These are phyloP conservation scores for Mitosporidium daphniae DNA, from an alignment of 371 early-diverging fungal species.

Conservation along the genomic window DNA sequence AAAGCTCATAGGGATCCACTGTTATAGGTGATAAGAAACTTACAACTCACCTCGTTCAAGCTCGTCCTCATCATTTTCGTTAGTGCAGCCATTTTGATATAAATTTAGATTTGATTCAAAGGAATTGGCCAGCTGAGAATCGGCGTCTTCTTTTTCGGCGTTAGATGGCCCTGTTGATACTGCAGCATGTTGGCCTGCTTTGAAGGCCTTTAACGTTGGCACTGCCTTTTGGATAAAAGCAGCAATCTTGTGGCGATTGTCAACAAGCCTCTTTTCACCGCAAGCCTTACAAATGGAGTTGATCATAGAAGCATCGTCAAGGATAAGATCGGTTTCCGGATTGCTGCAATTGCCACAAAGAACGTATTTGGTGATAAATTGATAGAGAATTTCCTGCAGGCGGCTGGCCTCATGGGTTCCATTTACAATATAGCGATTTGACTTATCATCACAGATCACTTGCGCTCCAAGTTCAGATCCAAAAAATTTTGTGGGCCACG, in stretches of 20 bases:
- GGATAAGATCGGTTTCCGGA: slow-evolving; percentile 79
- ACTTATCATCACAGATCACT: slow-evolving; percentile 46
- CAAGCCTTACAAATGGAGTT: slow-evolving; percentile 53
- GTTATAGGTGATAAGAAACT: too few species aligned
- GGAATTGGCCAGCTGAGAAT: too few species aligned
- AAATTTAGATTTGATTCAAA: too few species aligned
- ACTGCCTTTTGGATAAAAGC: slow-evolving; percentile 66
- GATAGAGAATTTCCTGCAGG: slow-evolving; percentile 51
- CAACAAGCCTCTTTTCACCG: slow-evolving; percentile 38
- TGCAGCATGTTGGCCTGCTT: too few species aligned
- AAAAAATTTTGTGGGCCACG: slow-evolving; percentile 49
- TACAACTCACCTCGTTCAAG: too few species aligned
- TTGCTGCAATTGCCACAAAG: slow-evolving; percentile 73
- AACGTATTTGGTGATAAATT: slow-evolving; percentile 81
- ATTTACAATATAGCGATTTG: slow-evolving; percentile 50
- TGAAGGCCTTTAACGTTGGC: too few species aligned
- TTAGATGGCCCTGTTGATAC: too few species aligned
- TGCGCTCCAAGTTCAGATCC: slow-evolving; percentile 83
- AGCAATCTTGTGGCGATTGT: slow-evolving; percentile 50
- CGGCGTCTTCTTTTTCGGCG: too few species aligned
- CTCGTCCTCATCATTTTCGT: too few species aligned
- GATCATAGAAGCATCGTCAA: slow-evolving; percentile 16
- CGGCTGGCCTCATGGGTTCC: slow-evolving; percentile 64
- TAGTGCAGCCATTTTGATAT: too few species aligned
- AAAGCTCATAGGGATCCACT: not conserved